Base-by-base conservation (phyloP, 2,329 filamentous ascomycete species). In the Curvularia eragrostidis region DNA sequence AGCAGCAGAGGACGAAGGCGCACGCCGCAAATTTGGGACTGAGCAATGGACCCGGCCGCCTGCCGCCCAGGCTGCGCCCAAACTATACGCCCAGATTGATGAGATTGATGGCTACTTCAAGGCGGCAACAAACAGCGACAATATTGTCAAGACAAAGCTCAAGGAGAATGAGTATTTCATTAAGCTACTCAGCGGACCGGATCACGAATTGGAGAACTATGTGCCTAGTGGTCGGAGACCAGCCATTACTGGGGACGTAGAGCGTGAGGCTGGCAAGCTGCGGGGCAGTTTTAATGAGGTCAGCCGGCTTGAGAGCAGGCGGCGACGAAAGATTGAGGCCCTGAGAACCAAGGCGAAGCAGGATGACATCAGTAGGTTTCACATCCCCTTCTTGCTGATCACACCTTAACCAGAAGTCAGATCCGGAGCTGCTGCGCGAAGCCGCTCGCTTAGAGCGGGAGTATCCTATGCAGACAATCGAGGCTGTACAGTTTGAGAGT, bases 51-150 rank as follows among this genome's bases (percentile, higher is more conserved):
- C 79, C 13, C 86, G 94, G 24, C 83, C 85, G 0, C 82, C 89
- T 19, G 91, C 91, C 4, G 84, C 87, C 32, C 81, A 83, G 18
- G 93, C 94, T 23, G 85, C 88, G 12, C 79, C 76, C 3, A 93
- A 92, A 72, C 82, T 96, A 1, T 94, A 91, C 82, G 83, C 82
- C 2, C 89, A 91, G 54, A 87, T 89, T 3, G 82, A 79, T 2
- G 93, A 97, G 67, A 93, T 97, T 38, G 90, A 93, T 38, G 90
- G 91, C 3, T 98, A 97, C 77, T 89, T 99, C 65, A 88, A 88
- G 56, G 87, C 86, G 48, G 88, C 89, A 0, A 84, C 84, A 36
- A 87, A 82, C 57, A 89, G 86, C 58, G 89, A 91, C 70, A 83
- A 84, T 41, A 79, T 89, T 1, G 91, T 97, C 2, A 87, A 90